phyloP scores from a whole-genome alignment of 2,329 filamentous ascomycete species.

The Colletotrichum tamarilloi region DNA sequence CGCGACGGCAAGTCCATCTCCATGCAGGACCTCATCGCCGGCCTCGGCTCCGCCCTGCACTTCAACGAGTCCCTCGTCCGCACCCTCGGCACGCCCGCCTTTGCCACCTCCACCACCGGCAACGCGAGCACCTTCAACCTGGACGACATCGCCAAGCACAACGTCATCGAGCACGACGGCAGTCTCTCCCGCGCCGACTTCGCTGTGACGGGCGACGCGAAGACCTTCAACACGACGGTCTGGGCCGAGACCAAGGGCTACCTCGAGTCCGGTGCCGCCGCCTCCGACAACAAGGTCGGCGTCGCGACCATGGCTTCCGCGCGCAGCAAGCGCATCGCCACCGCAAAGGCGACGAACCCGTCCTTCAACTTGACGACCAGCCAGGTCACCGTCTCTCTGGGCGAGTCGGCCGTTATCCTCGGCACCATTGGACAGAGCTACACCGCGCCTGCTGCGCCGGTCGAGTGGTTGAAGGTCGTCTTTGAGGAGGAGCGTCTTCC shows the following conservation, averaged over 20 bases:
- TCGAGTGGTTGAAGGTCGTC: slow-evolving; percentile 25
- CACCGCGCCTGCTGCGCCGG: slow-evolving; percentile 23
- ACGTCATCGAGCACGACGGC: slow-evolving; percentile 47
- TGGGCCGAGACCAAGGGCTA: slow-evolving; percentile 38
- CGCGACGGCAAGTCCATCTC: slow-evolving; percentile 37
- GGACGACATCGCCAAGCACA: slow-evolving; percentile 29
- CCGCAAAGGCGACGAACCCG: slow-evolving; percentile 35
- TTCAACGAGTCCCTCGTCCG: slow-evolving; percentile 31
- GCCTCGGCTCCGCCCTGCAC: slow-evolving; percentile 37
- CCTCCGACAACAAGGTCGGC: slow-evolving; percentile 36
- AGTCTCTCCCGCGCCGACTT: slow-evolving; percentile 44
- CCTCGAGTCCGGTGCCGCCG: slow-evolving; percentile 29
- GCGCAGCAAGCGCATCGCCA: slow-evolving; percentile 40
- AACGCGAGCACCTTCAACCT: slow-evolving; percentile 35
- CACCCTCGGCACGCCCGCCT: slow-evolving; percentile 49
- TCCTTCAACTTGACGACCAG: slow-evolving; percentile 33
- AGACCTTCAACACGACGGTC: slow-evolving; percentile 42
- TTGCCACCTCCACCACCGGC: slow-evolving; percentile 34
- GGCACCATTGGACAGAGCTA: slow-evolving; percentile 36
- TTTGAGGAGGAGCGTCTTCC: slow-evolving; percentile 33
- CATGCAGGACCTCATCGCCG: slow-evolving; percentile 34
- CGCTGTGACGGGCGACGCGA: slow-evolving; percentile 43
- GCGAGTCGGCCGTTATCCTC: slow-evolving; percentile 38
- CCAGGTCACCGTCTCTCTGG: slow-evolving; percentile 36
- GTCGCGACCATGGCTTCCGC: slow-evolving; percentile 42